These are phyloP conservation scores for Reticulascus tulasneorum DNA, from an alignment of 2,329 filamentous ascomycete genomes.

Conservation along the genomic window DNA sequence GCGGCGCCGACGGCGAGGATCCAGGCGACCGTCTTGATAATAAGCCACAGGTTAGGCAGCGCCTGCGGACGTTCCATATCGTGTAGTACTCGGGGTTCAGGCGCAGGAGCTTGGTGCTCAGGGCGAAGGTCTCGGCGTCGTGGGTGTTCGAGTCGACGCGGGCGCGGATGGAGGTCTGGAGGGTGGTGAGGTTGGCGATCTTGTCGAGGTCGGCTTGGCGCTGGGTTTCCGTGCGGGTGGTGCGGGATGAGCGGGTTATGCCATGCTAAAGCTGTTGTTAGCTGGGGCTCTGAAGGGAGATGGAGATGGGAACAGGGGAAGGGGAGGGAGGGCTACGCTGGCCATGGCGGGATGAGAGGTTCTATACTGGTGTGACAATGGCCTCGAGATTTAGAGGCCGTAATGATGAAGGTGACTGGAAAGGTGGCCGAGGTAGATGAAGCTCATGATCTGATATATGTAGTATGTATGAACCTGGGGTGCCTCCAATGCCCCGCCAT, in stretches of 20 bases:
- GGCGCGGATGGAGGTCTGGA: slow-evolving; percentile 45
- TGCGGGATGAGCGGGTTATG: slow-evolving; percentile 63
- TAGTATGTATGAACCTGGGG: too few species aligned
- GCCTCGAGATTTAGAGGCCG: too few species aligned
- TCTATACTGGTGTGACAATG: too few species aligned
- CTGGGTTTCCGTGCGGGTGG: slow-evolving; percentile 63
- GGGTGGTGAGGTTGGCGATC: slow-evolving; percentile 69
- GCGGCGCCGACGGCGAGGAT: slow-evolving; percentile 52
- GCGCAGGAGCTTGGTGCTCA: slow-evolving; percentile 68
- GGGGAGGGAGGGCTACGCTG: not conserved
- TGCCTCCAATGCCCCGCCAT: too few species aligned
- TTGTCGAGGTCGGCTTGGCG: slow-evolving; percentile 67
- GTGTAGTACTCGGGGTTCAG: slow-evolving; percentile 89
- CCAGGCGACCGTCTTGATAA: slow-evolving; percentile 50
- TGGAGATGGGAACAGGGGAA: not conserved
- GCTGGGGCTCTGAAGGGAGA: slow-evolving; percentile 1
- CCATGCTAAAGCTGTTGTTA: slow-evolving; percentile 63
- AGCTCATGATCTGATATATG: too few species aligned
- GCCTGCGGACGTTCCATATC: slow-evolving; percentile 83
- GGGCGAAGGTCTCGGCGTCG: slow-evolving; percentile 55
- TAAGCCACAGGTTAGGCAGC: slow-evolving; percentile 57
- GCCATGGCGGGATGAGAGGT: too few species aligned
- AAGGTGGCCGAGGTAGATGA: too few species aligned
- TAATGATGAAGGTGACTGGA: too few species aligned
- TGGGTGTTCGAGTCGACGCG: slow-evolving; percentile 13